These are phyloP conservation scores for Phytophthora tentaculata DNA, from an alignment of 352 stramenopile genomes.

Conservation along the genomic window DNA sequence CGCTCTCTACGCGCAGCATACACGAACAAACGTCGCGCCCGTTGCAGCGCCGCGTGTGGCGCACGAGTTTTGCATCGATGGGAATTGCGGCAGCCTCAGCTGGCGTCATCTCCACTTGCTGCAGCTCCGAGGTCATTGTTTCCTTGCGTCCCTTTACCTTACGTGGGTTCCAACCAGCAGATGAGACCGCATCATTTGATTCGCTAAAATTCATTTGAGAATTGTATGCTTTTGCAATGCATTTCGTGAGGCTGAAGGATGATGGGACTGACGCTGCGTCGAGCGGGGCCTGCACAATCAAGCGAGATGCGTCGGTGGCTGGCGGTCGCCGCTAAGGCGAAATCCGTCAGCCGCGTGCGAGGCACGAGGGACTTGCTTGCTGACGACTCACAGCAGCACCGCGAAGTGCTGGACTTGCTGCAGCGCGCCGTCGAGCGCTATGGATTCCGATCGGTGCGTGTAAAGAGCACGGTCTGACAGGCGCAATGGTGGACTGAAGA, in stretches of 20 bases:
- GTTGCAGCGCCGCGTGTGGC: slow-evolving; percentile 75
- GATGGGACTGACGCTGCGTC: slow-evolving; percentile 13
- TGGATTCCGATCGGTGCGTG: slow-evolving; percentile 72
- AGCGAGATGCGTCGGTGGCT: slow-evolving; percentile 32
- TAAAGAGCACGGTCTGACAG: background rate
- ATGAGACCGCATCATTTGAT: slow-evolving; percentile 17
- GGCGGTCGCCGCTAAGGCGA: slow-evolving; percentile 31
- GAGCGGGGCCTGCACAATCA: background rate
- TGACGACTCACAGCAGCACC: slow-evolving; percentile 68
- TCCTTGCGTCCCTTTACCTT: slow-evolving; percentile 11
- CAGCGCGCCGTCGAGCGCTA: slow-evolving; percentile 69
- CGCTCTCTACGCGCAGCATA: slow-evolving; percentile 67
- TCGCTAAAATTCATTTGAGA: slow-evolving; percentile 20
- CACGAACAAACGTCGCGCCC: slow-evolving; percentile 71
- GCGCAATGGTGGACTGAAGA: background rate
- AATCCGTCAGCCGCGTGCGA: slow-evolving; percentile 61
- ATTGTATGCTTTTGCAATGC: background rate
- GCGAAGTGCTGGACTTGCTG: slow-evolving; percentile 62
- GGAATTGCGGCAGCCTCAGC: background rate
- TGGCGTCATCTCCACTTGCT: background rate
- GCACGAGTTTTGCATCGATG: slow-evolving; percentile 28
- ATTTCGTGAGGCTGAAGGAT: slow-evolving; percentile 6
- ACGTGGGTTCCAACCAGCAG: slow-evolving; percentile 1
- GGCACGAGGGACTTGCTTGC: slow-evolving; percentile 78
- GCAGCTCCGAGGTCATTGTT: slow-evolving; percentile 21